Evolutionary conservation across 306 rosid genomes (phyloP), one percentile per base, ranked within the genome.

Genomic region (Dalbergia cultrata): DNA sequence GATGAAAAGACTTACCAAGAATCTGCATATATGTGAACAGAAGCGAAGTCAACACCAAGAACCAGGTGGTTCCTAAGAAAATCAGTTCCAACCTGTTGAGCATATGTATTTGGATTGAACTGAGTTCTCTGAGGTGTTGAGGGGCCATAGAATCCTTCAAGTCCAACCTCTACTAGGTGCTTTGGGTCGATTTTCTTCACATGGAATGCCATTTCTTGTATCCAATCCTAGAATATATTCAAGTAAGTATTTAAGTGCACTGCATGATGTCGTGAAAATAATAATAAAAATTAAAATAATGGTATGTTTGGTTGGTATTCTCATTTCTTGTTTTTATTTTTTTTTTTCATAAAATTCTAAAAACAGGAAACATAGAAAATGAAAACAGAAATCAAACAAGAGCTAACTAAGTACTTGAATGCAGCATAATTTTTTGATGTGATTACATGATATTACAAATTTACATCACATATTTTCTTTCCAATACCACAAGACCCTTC

Each of bases 91-190:
- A 93, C 96, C 75, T 90, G 92, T 50, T 89, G 91, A 71, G 98
- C 97, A 67, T 95, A 95, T 74, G 99, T 81, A 70, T 95, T 95
- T 62, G 98, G 99, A 81, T 95, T 95, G 83, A 91, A 83, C 45
- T 91, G 91, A 87, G 90, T 86, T 84, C 85, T 89, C 33, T 79
- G 83, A 54, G 94, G 99, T 61, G 98, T 88, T 21, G 99, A 95
- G 63, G 93, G 94, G 33, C 99, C 98, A 80, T 95, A 95, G 82
- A 93, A 95, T 67, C 99, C 99, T 87, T 95, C 98, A 56, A 90
- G 19, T 65, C 99, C 99, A 77, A 95, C 84, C 86, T 93, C 98
- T 58, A 95, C 84, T 8, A 95, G 35, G 87, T 95, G 99, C 74
- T 95, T 95, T 34, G 98, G 92, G 86, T 93, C 99, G 59, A 89